Base-by-base conservation (phyloP, 371 early-diverging fungal genomes). In the Mucor sp. region DNA sequence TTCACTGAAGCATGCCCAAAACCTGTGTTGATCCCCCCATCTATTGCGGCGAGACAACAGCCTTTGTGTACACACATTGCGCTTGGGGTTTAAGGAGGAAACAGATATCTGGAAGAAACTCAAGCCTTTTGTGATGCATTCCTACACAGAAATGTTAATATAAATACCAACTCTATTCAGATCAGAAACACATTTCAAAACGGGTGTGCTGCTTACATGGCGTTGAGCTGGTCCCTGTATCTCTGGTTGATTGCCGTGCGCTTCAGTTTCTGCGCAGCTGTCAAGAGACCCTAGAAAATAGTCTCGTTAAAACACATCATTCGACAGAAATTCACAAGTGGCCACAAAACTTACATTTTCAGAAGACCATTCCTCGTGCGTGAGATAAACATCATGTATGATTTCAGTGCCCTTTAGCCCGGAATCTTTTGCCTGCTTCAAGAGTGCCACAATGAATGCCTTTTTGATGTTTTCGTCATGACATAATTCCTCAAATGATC, bases 241-340 rank as follows among this genome's bases (percentile, higher is more conserved):
- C 75, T 70, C 43, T 86, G 76, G 59, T 87, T 79, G 56, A 97
- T 87, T 35, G 88, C 91, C 55, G 85, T 86, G 65, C 99, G 89
- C 82, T 96, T 95, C 43, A 97, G 73, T 80, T 99, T 99, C 78
- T 92, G 92, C 14, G 97, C 95, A 14, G 98, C 95, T 9, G 99
- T 98, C 81, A 95, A 75, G 61, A 90, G 56, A 50, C 87, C 84
- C 78, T 83, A 77, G 25, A 62, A 60, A 50, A 62, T 21, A 12
- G 12, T 3, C 12, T 35, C 9, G 12, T 35, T n/a, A n/a, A 35
- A 35, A 3, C 37, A 30, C 44, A 41, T 47, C 48, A 23, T 58
- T 47, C 14, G 66, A 37, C 63, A 67, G 66, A 30, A 32, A 35
- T 35, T 35, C 1, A 60, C 62, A 66, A 30, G 27, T 1, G 14